phyloP scores from a whole-genome alignment of 192 early-diverging fungal genomes.

The Linnemannia elongata region DNA sequence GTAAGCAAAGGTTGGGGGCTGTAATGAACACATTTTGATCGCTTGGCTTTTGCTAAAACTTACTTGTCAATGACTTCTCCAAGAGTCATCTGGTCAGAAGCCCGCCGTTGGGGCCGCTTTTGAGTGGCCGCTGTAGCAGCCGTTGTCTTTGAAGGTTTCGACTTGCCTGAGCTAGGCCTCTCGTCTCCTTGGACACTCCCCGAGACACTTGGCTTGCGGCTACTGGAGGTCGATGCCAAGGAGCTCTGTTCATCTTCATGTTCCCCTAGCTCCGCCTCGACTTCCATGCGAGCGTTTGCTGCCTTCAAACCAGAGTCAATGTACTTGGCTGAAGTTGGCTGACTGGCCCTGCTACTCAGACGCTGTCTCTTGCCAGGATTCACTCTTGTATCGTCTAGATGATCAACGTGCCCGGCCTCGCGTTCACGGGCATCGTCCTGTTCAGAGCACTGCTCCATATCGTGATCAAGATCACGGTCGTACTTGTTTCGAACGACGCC shows the following conservation, averaged over 20 bases:
- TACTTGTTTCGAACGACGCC: background rate
- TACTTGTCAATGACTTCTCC: constrained; percentile 26
- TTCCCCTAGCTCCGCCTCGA: background rate
- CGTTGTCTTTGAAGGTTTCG: constrained; percentile 5
- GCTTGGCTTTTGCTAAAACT: background rate
- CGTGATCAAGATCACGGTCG: constrained; percentile 6
- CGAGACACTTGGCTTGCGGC: constrained; percentile 22
- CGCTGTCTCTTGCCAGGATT: constrained; percentile 13
- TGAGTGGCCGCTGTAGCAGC: background rate
- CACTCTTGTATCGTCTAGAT: background rate
- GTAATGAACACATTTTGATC: background rate
- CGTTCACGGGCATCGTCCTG: constrained; percentile 9
- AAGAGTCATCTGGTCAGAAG: background rate
- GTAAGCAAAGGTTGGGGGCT: background rate
- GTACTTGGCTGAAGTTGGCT: background rate
- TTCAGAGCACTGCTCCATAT: constrained; percentile 43
- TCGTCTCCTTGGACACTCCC: constrained; percentile 17
- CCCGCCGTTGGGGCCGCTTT: constrained; percentile 8
- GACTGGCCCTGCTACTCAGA: background rate
- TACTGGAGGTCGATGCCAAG: constrained; percentile 24
- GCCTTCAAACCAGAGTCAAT: background rate
- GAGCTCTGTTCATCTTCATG: constrained; percentile 1
- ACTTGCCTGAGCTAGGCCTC: background rate
- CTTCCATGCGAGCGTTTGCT: background rate
- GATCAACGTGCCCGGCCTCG: constrained; percentile 12